Evolutionary conservation across 306 rosid species (phyloP), one percentile per base, ranked within the genome.

Genomic region (Begonia fuchsioides): DNA sequence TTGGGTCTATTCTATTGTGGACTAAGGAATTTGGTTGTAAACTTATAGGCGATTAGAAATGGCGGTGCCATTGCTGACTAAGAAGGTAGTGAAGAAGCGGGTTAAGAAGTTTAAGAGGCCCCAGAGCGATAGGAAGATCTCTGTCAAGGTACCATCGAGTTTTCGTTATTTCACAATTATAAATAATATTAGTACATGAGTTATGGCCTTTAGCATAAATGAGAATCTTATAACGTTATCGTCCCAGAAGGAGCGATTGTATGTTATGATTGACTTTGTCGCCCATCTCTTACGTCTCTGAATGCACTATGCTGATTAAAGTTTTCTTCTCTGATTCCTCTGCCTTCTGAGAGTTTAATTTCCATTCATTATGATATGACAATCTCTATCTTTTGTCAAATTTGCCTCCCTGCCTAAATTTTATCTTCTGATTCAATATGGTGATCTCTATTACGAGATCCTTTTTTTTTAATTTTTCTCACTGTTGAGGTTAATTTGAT

Each of bases 261-360:
- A 74, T 61, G 68, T 80, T 61, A 44, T 69, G 93, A 80, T 78
- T 54, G 60, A 67, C n/a, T n/a, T n/a, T n/a, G n/a, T n/a, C 14
- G 81, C 90, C 83, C 96, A 76, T 83, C 75, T n/a, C 52, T 73
- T 77, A 69, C 82, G 68, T 71, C 53, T 11, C 0, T 15, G 2
- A 51, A 70, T 86, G 93, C 55, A 76, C n/a, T 39, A 43, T 86
- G 87, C 87, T 81, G 87, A 81, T 40, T 66, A 87, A 78, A 87
- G 7, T 32, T 15, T 12, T 15, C 11, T 19, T 50, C 66, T 78
- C 95, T 81, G 93, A 82, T 78, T 69, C 76, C 9, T 59, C 40
- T 0, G 0, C 39, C 9, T 15, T 1, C 10, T 32, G 44, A 3
- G 5, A 39, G 0, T 5, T 1, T 6, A 12, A 17, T 7, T 55